Conservation (phyloP, 78 protist genomes). For the Speleostelium caveatum region DNA sequence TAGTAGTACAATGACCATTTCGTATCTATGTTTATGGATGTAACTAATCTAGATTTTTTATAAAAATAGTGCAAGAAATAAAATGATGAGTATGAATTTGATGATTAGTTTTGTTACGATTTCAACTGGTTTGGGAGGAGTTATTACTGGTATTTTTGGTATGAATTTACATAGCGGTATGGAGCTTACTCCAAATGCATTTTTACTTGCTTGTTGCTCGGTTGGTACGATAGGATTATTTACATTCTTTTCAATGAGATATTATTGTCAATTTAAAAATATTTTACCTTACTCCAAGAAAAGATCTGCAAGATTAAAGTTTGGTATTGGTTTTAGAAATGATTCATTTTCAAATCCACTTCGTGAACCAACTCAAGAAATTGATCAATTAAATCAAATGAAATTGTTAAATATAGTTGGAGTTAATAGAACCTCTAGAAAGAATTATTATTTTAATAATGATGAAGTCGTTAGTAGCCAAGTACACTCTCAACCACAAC, state of each 20-base stretch:
- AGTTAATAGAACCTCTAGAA: no score
- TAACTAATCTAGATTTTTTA: neutral
- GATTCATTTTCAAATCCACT: conserved; percentile 33
- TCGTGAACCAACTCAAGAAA: conserved; percentile 13
- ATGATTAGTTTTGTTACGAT: conserved; percentile 57
- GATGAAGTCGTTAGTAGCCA: no score
- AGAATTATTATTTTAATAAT: no score
- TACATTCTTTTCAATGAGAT: conserved; percentile 11
- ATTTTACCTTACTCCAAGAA: conserved; percentile 58
- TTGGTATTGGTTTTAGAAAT: conserved; percentile 36
- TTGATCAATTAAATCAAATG: neutral
- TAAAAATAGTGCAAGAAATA: conserved; percentile 69
- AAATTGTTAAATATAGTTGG: no score
- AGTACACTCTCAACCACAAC: no score
- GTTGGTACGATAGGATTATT: conserved; percentile 6
- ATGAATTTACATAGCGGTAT: conserved; percentile 47
- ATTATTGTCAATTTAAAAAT: conserved; percentile 50
- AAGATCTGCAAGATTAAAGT: neutral
- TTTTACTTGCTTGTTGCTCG: conserved; percentile 25
- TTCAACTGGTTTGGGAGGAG: conserved; percentile 61
- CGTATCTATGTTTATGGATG: neutral
- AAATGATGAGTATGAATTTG: conserved; percentile 77
- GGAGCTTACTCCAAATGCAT: conserved; percentile 35
- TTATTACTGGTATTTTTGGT: conserved; percentile 67
- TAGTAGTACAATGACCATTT: neutral